phyloP scores from a whole-genome alignment of 2,329 filamentous ascomycete species.

The Penicillium sp. region DNA sequence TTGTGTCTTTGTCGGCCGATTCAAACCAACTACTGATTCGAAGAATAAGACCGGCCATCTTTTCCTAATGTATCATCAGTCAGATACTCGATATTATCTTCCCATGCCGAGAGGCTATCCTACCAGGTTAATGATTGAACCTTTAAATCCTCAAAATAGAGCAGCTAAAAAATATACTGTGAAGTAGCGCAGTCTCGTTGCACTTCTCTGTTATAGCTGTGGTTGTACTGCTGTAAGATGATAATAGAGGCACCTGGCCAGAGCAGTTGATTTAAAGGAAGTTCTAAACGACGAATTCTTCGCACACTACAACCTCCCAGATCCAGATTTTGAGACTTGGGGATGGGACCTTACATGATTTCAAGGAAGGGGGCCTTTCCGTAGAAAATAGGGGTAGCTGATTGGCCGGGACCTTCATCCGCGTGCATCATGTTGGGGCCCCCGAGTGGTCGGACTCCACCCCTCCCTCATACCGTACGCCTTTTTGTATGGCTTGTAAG shows the following conservation, averaged over 20 bases:
- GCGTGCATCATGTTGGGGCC: background rate
- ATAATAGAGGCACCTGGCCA: background rate
- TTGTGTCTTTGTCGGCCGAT: background rate
- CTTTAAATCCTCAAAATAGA: too few species aligned
- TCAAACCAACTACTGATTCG: background rate
- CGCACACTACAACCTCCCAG: background rate
- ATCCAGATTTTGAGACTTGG: background rate
- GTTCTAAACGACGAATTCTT: background rate
- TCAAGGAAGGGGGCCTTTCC: background rate
- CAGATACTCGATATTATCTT: background rate
- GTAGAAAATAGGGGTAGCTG: background rate
- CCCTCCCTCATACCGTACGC: background rate
- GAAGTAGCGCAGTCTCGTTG: too few species aligned
- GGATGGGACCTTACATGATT: conserved; percentile 1
- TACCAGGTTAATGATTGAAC: background rate
- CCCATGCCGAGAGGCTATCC: background rate
- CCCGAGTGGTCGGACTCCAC: background rate
- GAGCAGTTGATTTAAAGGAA: background rate
- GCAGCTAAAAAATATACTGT: too few species aligned
- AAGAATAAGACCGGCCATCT: background rate
- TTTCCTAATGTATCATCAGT: background rate
- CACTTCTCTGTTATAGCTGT: too few species aligned
- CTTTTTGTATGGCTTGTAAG: background rate
- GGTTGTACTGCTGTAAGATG: too few species aligned
- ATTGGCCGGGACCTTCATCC: background rate